These are phyloP conservation scores for Cladobotryum mycophilum DNA, from an alignment of 2,329 filamentous ascomycete genomes.

Conservation along the genomic window DNA sequence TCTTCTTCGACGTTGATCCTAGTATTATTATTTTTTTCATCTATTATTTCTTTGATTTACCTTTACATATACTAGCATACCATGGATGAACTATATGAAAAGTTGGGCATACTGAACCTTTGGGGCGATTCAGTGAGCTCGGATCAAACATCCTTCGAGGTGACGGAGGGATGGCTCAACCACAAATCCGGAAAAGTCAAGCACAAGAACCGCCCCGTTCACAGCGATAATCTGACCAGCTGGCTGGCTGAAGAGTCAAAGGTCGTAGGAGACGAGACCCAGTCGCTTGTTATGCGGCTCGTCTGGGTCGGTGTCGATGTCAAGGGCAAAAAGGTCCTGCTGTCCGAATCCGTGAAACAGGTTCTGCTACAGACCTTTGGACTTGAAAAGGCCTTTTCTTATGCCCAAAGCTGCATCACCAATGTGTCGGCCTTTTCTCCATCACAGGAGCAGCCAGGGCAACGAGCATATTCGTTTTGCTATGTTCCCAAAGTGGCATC, in stretches of 20 bases:
- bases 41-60: not conserved
- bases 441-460: not conserved
- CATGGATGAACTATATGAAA: slow-evolving; percentile 29
- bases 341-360: slow-evolving; percentile 17
- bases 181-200: slow-evolving; percentile 16
- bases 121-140: slow-evolving; percentile 14
- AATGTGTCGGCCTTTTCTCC: slow-evolving; percentile 25
- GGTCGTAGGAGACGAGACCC: slow-evolving; percentile 1
- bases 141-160: slow-evolving; percentile 18
- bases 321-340: slow-evolving; percentile 17
- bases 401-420: slow-evolving; percentile 28
- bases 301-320: slow-evolving; percentile 22
- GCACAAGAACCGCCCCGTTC: slow-evolving; percentile 8
- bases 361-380: slow-evolving; percentile 23
- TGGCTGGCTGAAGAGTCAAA: slow-evolving; percentile 21
- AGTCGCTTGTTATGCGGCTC: slow-evolving; percentile 25
- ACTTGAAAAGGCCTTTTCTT: slow-evolving; percentile 25
- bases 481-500: slow-evolving; percentile 34
- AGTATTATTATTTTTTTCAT: not conserved
- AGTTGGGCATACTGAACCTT: slow-evolving; percentile 21
- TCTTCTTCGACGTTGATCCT: too few relatives aligned
- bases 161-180: slow-evolving; percentile 24
- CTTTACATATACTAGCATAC: not conserved
- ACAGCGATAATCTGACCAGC: slow-evolving; percentile 6
- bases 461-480: slow-evolving; percentile 26